Evolutionary conservation across 1,139 yeast species (phyloP), one percentile per base, ranked within the genome.

Genomic region (Candida pseudoviswanathii): DNA sequence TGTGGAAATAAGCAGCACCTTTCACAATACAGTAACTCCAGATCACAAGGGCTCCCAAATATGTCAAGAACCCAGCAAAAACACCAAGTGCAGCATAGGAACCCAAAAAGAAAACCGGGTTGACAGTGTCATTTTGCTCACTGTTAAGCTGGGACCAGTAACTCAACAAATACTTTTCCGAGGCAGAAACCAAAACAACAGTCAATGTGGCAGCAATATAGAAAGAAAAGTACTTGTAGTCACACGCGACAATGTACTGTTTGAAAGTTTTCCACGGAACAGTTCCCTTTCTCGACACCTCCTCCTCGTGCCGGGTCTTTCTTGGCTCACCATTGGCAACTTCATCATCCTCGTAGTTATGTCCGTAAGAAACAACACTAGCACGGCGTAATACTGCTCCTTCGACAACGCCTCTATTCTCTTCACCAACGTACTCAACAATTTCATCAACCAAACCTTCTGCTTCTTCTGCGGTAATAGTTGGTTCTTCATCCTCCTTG

Each of bases 91-190:
- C 53, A 11, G 68, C 60, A 50, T 70, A 72, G 3, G 60, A 34
- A 6, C 62, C 53, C 48, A 72, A 63, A 53, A 57, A 71, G 39
- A 61, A 58, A 0, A 51, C 51, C 1, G 73, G 63, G 4, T 57
- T 37, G 16, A 62, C 63, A 22, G 57, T 56, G 37, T 44, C 44
- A 6, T 70, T 71, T 9, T 55, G 54, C 21, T 54, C 54, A 21
- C 62, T 54, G 51, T 73, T 73, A 16, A 56, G 54, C 49, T 71
- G 74, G 1, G 78, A 71, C 78, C 78, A 73, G 41, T 59, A 55
- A 50, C 70, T 72, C 54, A 73, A 63, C n/a, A 69, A 55, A 50
- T 66, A 69, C 43, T 66, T 68, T 36, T 68, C 71, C n/a, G 59
- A 48, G 46, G 72, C 62, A 9, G 61, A 53, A 37, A 62, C 54